Evolutionary conservation across 2,329 filamentous ascomycete species (phyloP), one percentile per base, ranked within the genome.

Genomic region (Paraphoma sp.): DNA sequence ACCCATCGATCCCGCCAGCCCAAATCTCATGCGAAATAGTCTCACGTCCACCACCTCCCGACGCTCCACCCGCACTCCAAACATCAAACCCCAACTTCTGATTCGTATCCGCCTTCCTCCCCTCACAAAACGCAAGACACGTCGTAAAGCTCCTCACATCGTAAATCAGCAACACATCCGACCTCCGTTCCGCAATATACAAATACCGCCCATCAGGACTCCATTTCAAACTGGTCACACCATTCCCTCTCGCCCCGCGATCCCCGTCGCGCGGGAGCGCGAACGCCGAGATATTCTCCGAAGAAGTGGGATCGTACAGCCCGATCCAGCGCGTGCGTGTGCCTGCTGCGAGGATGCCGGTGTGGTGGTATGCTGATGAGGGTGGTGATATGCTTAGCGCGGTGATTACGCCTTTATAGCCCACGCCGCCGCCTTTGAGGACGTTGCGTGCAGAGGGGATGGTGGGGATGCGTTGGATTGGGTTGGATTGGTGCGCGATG

Each of bases 81-180:
- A 88, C 64, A 69, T 87, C 84, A 29, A 87, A 78, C 2, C 82
- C 81, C 54, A 88, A 69, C n/a, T 81, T 79, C 72, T 88, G 85
- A 47, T 83, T 83, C 1, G 84, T 86, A 7, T 72, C 36, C 6
- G 80, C 80, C 4, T 71, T 68, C 4, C 81, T 56, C 0, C 79
- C 80, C 0, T 49, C 60, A 45, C 87, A 74, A 71, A 81, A 83
- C 1, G 79, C 80, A 3, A 89, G 70, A 23, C 23, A 23, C 23
- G 23, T 23, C 5, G 23, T 23, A 5, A 23, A 23, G 5, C 5
- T 23, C 3, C 23, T 2, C 23, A 23, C 81, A 65, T 89, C 87
- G 66, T 85, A 88, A 10, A 88, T 76, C 44, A 84, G 73, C 1
- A 87, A 73, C 1, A 79, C 81, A 60, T 86, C 80, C 51, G 84